These are phyloP conservation scores for Olyra latifolia DNA, from an alignment of 176 grass and related monocot species.

Conservation along the genomic window DNA sequence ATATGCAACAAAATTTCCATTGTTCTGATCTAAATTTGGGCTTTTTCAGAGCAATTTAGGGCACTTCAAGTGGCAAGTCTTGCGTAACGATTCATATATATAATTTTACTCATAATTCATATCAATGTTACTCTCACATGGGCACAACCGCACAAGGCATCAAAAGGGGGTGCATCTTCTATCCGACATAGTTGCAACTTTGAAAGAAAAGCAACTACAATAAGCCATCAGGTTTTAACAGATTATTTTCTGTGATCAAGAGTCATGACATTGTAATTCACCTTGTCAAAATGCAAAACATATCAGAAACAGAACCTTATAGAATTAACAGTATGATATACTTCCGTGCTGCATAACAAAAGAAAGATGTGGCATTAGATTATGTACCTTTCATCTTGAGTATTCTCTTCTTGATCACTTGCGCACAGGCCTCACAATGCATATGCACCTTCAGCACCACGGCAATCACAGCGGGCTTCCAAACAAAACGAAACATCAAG, in stretches of 20 bases:
- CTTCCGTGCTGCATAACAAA: not conserved
- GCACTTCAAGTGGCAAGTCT: not conserved
- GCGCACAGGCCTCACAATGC: slow-evolving; percentile 80
- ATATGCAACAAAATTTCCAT: not conserved
- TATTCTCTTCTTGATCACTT: slow-evolving; percentile 75
- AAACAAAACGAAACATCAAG: slow-evolving; percentile 20
- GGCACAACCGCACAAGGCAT: not conserved
- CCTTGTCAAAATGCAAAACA: slow-evolving; percentile 15
- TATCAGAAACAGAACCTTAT: not conserved
- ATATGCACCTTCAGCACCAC: slow-evolving; percentile 75
- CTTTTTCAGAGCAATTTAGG: not conserved
- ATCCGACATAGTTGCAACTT: not conserved
- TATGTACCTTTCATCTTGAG: slow-evolving; percentile 74
- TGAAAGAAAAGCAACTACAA: not conserved
- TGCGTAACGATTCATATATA: not conserved
- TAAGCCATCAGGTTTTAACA: not conserved
- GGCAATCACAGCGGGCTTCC: slow-evolving; percentile 44
- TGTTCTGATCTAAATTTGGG: not conserved
- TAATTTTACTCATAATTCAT: not conserved
- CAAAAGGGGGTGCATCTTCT: not conserved
- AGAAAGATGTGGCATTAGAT: slow-evolving; percentile 16
- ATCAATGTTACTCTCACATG: not conserved
- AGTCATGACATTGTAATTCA: not conserved
- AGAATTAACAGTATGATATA: not conserved
- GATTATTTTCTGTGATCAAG: not conserved